Conservation (phyloP, 228 moss, liverwort and hornwort genomes). For the Sphagnum fallax region DNA sequence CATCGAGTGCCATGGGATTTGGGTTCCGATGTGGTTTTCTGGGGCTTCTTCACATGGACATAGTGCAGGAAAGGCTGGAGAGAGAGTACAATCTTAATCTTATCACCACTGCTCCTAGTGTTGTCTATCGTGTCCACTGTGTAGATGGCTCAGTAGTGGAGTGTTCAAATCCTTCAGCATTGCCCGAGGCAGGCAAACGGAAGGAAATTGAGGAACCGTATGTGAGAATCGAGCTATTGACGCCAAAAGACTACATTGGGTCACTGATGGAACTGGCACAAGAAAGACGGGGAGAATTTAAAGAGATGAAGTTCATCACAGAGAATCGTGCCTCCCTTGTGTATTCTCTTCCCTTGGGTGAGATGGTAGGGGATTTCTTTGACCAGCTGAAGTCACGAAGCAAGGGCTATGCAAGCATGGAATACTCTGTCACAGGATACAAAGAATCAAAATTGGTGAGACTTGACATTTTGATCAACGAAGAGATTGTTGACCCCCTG, state of each 20-base stretch:
- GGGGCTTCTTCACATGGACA: conserved; percentile 97
- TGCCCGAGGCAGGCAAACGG: conserved; percentile 86
- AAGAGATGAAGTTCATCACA: conserved; percentile 91
- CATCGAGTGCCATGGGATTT: conserved; percentile 96
- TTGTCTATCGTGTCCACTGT: conserved; percentile 76
- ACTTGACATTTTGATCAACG: conserved; percentile 89
- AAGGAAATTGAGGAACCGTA: conserved; percentile 73
- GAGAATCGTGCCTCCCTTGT: conserved; percentile 67
- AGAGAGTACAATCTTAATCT: conserved; percentile 90
- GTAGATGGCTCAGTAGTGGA: conserved; percentile 52
- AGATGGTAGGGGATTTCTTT: conserved; percentile 99
- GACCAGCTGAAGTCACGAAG: conserved; percentile 97
- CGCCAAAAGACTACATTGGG: conserved; percentile 96
- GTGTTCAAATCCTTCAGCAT: conserved; percentile 88
- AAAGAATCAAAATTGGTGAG: conserved; percentile 84
- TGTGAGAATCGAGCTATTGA: conserved; percentile 74
- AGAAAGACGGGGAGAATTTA: conserved; percentile 88
- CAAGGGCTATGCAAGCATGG: conserved; percentile 99
- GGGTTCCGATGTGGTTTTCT: conserved; percentile 96
- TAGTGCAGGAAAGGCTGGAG: conserved; percentile 97
- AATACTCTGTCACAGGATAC: conserved; percentile 87
- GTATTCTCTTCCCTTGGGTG: conserved; percentile 84
- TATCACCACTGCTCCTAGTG: conserved; percentile 96
- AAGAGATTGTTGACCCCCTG: conserved; percentile 81
- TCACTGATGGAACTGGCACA: conserved; percentile 98